A percentile compares a stretch with the other conserved stretches of the same genome.
Conservation (phyloP, 2,329 filamentous ascomycete species). For the Pyrenophora graminea region DNA sequence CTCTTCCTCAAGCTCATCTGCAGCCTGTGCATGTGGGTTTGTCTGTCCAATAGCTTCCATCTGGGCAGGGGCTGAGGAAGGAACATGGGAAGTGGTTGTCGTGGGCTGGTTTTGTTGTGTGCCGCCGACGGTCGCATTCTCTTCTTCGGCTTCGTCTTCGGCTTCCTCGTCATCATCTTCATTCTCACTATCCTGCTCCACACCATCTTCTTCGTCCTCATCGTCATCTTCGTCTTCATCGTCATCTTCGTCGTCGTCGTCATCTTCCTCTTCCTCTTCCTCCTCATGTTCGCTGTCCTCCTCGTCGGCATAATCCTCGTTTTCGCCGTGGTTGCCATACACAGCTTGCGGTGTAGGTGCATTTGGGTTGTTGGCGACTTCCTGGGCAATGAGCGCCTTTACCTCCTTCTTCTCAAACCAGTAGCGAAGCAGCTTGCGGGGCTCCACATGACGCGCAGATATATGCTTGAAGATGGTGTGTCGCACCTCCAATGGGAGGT, state of each 20-base stretch:
- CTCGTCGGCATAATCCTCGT: neutral
- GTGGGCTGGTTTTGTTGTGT: neutral
- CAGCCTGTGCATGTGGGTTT: neutral
- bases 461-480: slow-evolving; percentile 34
- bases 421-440: slow-evolving; percentile 34
- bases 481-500: slow-evolving; percentile 40
- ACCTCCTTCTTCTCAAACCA: slow-evolving; percentile 45
- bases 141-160: neutral
- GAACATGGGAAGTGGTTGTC: too few species aligned
- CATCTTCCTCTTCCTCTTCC: slow-evolving; percentile 12
- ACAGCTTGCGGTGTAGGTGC: slow-evolving; percentile 10
- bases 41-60: neutral
- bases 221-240: slow-evolving; percentile 1
- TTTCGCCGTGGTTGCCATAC: slow-evolving; percentile 11
- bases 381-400: slow-evolving; percentile 19
- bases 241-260: slow-evolving; percentile 3
- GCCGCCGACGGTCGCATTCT: neutral
- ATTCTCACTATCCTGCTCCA: slow-evolving; percentile 9
- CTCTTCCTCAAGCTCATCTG: neutral
- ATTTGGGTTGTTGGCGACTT: slow-evolving; percentile 15
- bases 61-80: neutral
- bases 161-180: slow-evolving; percentile 4
- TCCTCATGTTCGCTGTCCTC: slow-evolving; percentile 11
- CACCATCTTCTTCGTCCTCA: slow-evolving; percentile 4
- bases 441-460: slow-evolving; percentile 19